Conservation (phyloP, 345 rosid species). For the Geranium rotundifolium region DNA sequence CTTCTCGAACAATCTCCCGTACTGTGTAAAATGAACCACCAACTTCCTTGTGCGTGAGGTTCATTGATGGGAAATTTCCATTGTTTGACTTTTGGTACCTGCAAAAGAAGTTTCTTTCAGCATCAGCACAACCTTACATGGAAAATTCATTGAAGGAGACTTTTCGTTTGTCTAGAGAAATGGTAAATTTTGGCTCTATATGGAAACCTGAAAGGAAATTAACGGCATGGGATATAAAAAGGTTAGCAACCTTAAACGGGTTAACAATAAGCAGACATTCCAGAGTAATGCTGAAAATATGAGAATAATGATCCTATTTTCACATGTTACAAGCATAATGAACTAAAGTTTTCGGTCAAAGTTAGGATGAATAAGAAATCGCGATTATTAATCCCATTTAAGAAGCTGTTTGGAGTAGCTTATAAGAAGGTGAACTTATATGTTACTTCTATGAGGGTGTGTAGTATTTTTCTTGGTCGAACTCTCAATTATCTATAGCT, state of each 20-base stretch:
- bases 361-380: neutral
- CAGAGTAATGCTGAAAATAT: neutral
- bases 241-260: neutral
- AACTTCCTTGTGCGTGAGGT: slow-evolving; percentile 83
- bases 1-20: slow-evolving; percentile 89
- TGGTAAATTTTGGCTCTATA: neutral
- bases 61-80: slow-evolving; percentile 73
- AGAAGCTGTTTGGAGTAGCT: neutral
- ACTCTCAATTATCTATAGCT: too few relatives aligned
- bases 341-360: neutral
- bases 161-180: too few relatives aligned
- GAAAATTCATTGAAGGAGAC: too few relatives aligned
- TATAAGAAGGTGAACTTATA: too few relatives aligned
- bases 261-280: neutral
- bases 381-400: neutral
- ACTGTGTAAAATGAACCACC: slow-evolving; percentile 94
- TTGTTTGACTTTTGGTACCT: slow-evolving; percentile 64
- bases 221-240: too few relatives aligned
- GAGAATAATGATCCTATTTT: neutral
- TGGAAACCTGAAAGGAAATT: neutral
- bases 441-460: too few relatives aligned
- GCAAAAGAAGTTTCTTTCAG: slow-evolving; percentile 19
- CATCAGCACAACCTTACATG: neutral
- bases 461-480: too few relatives aligned
- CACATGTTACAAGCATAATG: neutral